Evolutionary conservation across 805 yeast genomes (phyloP), one percentile per base, ranked within the genome.

Genomic region (Ogataea sp.): DNA sequence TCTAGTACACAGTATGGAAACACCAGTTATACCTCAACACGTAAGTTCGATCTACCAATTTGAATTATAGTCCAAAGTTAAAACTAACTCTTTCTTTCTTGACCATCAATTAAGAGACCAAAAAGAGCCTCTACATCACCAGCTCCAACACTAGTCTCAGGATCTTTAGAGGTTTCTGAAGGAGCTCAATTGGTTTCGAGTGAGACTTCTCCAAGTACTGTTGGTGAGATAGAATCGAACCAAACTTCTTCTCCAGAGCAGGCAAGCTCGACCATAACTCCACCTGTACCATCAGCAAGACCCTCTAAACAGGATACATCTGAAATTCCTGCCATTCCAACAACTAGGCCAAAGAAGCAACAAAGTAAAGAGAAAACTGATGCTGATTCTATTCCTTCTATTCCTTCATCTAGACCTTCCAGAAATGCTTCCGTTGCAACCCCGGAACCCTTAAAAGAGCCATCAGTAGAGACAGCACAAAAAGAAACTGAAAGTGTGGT

Each of bases 1-100:
- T 15, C 10, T 29, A 29, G 4, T 6, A 10, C 8, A 8, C n/a
- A 17, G 23, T 20, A 50, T 51, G 55, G 51, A 47, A 7, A 33
- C 29, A 27, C 56, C 56, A 31, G 30, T 28, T 34, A 40, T 51
- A 15, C 58, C 56, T 2, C 46, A 36, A 34, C 50, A 42, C 29
- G 55, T 53, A 44, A 24, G 59, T 48, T 26, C 15, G 3, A n/a
- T 3, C 8, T 34, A 14, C 15, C 8, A 17, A 31, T 4, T 20
- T 4, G 16, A 18, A 23, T n/a, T 8, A 8, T 14, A 26, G n/a
- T 6, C 18, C 33, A 30, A 30, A 17, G 6, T 17, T 7, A n/a
- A 30, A 10, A 30, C 33, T 30, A 17, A 30, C 33, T 30, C 6
- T 30, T 18, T 30, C 3, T 15, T 29, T 6, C 18, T 9, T 10